Evolutionary conservation across 1,139 yeast species (phyloP).

Genomic region (Geotrichum cucujoidarum): DNA sequence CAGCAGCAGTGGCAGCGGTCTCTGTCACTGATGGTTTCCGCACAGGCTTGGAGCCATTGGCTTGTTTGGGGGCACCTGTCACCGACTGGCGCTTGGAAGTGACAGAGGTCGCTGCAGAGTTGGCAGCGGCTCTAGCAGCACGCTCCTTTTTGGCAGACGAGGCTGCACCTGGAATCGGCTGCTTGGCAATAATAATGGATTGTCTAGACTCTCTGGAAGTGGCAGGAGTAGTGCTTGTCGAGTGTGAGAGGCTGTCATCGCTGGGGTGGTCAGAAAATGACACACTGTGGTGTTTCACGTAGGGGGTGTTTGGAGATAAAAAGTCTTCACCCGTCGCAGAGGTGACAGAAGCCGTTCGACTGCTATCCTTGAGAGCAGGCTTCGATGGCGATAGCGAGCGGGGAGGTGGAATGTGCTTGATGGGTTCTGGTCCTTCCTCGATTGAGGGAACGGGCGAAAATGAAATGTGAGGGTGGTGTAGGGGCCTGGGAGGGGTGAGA

Average conservation of each 20-base stretch:
- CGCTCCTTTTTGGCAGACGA: not conserved
- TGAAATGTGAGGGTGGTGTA: slow-evolving; percentile 13
- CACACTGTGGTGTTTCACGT: slow-evolving; percentile 12
- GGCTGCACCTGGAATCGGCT: too few relatives aligned
- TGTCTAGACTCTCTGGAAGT: slow-evolving; percentile 1
- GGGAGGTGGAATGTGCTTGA: slow-evolving; percentile 28
- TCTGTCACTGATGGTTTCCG: not conserved
- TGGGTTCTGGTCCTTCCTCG: slow-evolving; percentile 7
- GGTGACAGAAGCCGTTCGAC: slow-evolving; percentile 21
- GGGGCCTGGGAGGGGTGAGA: slow-evolving; percentile 8
- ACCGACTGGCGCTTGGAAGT: not conserved
- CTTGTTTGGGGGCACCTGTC: too few relatives aligned
- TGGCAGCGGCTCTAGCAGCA: not conserved
- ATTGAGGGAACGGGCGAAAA: slow-evolving; percentile 14
- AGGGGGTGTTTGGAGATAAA: not conserved
- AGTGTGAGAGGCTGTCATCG: not conserved
- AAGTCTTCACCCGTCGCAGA: slow-evolving; percentile 10
- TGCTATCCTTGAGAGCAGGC: slow-evolving; percentile 32
- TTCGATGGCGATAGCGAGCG: slow-evolving; percentile 33
- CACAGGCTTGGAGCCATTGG: not conserved
- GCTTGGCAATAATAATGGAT: not conserved
- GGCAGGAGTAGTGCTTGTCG: not conserved
- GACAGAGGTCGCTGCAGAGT: not conserved
- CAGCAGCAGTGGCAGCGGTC: not conserved
- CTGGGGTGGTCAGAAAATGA: slow-evolving; percentile 12